Evolutionary conservation across 345 rosid genomes (phyloP).

Genomic region (Ceriops decandra): DNA sequence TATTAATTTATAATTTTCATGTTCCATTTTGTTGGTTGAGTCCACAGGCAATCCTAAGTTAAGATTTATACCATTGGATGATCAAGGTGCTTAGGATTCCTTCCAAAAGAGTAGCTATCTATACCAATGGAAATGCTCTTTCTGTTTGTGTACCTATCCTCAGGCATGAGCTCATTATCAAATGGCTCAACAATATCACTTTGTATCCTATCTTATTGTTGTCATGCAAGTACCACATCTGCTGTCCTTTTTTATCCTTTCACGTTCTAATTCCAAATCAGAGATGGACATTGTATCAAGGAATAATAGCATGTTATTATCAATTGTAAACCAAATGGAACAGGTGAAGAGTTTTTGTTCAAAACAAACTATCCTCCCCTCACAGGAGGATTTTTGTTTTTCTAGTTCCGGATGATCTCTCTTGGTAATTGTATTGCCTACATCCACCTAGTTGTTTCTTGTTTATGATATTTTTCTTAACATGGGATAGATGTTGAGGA

Average conservation of each 20-base stretch:
- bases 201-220: neutral
- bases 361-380: too few species aligned
- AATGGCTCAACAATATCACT: neutral
- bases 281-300: too few species aligned
- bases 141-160: too few species aligned
- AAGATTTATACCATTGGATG: neutral
- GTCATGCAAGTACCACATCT: neutral
- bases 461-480: slow-evolving; percentile 29
- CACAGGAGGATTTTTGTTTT: neutral
- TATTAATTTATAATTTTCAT: neutral
- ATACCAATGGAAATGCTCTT: too few species aligned
- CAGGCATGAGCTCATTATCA: too few species aligned
- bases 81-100: neutral
- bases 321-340: too few species aligned
- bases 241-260: neutral
- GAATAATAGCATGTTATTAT: too few species aligned
- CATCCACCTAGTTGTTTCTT: neutral
- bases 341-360: too few species aligned
- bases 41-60: neutral
- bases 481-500: slow-evolving; percentile 67
- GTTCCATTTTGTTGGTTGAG: neutral
- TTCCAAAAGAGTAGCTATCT: too few species aligned
- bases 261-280: too few species aligned
- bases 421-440: neutral
- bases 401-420: neutral